Percentiles rank a stretch among this genome's conserved stretches.
These are phyloP conservation scores for Candida nemodendra DNA, from an alignment of 805 yeast species.

Conservation along the genomic window DNA sequence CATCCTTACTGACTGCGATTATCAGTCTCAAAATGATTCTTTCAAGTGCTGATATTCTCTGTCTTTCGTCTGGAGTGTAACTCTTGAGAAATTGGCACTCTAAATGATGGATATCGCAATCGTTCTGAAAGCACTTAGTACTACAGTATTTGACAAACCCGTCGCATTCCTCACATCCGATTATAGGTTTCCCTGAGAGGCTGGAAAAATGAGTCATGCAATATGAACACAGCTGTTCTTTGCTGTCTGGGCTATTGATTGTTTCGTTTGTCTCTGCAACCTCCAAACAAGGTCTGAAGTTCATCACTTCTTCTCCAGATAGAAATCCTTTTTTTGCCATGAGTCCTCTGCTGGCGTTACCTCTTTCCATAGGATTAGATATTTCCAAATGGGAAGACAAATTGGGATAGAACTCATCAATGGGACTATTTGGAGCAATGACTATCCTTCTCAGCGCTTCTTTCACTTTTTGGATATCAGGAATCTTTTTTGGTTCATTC, in stretches of 20 bases:
- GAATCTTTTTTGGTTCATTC: too few species aligned
- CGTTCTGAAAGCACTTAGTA: conserved; percentile 13
- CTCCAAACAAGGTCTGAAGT: conserved; percentile 12
- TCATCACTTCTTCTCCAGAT: conserved; percentile 7
- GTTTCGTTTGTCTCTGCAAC: conserved; percentile 15
- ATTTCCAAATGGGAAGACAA: conserved; percentile 10
- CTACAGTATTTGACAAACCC: conserved; percentile 19
- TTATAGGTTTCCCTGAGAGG: conserved; percentile 2
- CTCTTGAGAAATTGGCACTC: conserved; percentile 15
- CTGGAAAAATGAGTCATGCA: conserved; percentile 18
- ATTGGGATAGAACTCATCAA: conserved; percentile 4
- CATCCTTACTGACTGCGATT: conserved; percentile 6
- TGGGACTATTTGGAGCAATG: conserved; percentile 2
- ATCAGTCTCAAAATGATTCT: conserved; percentile 12
- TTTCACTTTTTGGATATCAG: conserved; percentile 6
- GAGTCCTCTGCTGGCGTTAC: conserved; percentile 13
- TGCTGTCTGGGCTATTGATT: conserved; percentile 10
- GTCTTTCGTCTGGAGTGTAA: conserved; percentile 3
- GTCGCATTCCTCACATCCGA: conserved; percentile 9
- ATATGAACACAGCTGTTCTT: conserved; percentile 11
- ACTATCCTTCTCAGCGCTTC: conserved; percentile 8
- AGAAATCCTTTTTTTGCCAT: neutral
- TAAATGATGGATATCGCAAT: conserved; percentile 10
- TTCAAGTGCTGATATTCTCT: conserved; percentile 13
- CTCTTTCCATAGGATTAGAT: conserved; percentile 10